Percentiles rank a stretch among this genome's conserved stretches.
Conservation (phyloP, 306 rosid genomes). For the Cicer judaicum region DNA sequence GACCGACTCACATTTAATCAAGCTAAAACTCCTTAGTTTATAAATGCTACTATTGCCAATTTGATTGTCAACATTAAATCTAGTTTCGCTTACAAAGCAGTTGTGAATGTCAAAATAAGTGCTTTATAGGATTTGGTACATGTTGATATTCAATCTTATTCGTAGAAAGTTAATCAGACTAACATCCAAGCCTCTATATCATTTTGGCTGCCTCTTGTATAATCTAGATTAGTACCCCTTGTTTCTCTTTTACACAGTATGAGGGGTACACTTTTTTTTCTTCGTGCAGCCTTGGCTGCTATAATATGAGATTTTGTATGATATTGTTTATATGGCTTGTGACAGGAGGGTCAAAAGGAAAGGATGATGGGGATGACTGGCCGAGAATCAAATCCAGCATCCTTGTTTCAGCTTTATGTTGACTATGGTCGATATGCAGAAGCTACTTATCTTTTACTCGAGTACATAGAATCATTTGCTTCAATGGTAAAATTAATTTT, state of each 20-base stretch:
- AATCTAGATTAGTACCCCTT: constrained; percentile 3
- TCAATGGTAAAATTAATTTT: constrained; percentile 62
- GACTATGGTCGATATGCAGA: constrained; percentile 83
- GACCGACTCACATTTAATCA: constrained; percentile 13
- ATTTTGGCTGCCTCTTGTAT: neutral
- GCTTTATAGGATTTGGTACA: neutral
- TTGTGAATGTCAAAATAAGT: neutral
- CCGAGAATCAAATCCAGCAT: constrained; percentile 81
- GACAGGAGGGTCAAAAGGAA: constrained; percentile 73
- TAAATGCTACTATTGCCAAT: neutral
- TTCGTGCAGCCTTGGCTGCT: constrained; percentile 18
- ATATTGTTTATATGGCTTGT: constrained; percentile 47
- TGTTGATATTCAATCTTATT: constrained; percentile 21
- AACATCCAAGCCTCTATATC: neutral
- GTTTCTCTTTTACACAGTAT: constrained; percentile 14
- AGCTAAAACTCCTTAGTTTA: neutral
- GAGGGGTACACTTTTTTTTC: constrained; percentile 2
- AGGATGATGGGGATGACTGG: constrained; percentile 82
- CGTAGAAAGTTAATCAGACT: neutral
- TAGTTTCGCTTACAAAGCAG: neutral
- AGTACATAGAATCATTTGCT: constrained; percentile 71
- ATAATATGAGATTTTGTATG: constrained; percentile 21
- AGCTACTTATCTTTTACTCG: constrained; percentile 86
- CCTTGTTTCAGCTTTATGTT: constrained; percentile 82
- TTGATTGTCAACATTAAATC: constrained; percentile 1